These are phyloP conservation scores for Candida tibetensis DNA, from an alignment of 805 yeast genomes.

Conservation along the genomic window DNA sequence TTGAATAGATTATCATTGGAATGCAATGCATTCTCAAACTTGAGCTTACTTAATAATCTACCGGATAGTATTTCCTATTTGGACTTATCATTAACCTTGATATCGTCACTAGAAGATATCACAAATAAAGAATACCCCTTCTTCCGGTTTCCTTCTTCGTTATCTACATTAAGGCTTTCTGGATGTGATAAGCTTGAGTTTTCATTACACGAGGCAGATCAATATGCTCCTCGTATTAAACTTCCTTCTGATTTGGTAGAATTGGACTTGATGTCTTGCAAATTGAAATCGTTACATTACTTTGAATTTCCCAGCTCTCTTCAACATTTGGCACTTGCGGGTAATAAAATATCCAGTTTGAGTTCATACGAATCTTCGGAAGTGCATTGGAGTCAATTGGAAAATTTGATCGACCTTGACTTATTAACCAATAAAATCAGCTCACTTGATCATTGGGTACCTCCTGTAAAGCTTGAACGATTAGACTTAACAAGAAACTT, in stretches of 20 bases:
- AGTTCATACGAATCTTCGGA: slow-evolving; percentile 15
- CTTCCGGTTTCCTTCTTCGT: slow-evolving; percentile 28
- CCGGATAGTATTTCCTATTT: slow-evolving; percentile 22
- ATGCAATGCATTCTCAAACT: slow-evolving; percentile 19
- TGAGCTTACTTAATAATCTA: slow-evolving; percentile 15
- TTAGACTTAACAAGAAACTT: slow-evolving; percentile 23
- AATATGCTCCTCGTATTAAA: slow-evolving; percentile 11
- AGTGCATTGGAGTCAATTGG: slow-evolving; percentile 24
- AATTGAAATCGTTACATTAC: slow-evolving; percentile 14
- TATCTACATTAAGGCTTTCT: slow-evolving; percentile 20
- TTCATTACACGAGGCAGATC: neutral
- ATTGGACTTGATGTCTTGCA: slow-evolving; percentile 25
- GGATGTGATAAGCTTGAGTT: slow-evolving; percentile 13
- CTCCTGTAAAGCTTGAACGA: slow-evolving; percentile 15
- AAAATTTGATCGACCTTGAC: slow-evolving; percentile 21
- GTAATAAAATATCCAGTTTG: slow-evolving; percentile 23
- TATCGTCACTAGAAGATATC: slow-evolving; percentile 13
- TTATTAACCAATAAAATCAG: slow-evolving; percentile 22
- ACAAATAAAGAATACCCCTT: slow-evolving; percentile 13
- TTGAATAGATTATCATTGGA: slow-evolving; percentile 23
- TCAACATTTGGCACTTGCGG: slow-evolving; percentile 20
- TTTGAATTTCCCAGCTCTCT: slow-evolving; percentile 25
- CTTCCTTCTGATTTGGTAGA: slow-evolving; percentile 21
- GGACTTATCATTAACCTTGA: slow-evolving; percentile 24
- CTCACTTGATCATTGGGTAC: slow-evolving; percentile 13